Evolutionary conservation across 1,284 basidiomycete genomes (phyloP).

Genomic region (Ceratobasidium sp.): DNA sequence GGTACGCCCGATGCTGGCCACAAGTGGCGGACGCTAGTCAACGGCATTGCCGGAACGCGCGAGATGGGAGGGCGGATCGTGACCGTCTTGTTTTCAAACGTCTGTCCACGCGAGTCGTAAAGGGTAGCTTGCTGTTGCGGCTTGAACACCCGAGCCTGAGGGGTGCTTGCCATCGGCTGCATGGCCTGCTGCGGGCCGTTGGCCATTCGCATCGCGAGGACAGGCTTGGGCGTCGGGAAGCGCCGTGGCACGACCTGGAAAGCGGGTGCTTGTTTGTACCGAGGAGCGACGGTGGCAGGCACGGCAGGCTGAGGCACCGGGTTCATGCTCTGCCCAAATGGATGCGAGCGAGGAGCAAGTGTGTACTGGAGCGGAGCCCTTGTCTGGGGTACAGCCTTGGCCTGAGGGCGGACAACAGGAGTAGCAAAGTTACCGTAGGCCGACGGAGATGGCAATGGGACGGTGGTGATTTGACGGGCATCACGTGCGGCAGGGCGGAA

Average conservation of each 20-base stretch:
- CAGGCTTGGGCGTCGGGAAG: slow-evolving; percentile 42
- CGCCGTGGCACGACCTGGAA: slow-evolving; percentile 45
- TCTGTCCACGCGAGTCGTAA: slow-evolving; percentile 45
- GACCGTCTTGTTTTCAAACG: slow-evolving; percentile 35
- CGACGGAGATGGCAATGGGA: slow-evolving; percentile 41
- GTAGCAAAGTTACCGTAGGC: slow-evolving; percentile 27
- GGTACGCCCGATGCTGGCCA: slow-evolving; percentile 35
- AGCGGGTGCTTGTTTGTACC: slow-evolving; percentile 44
- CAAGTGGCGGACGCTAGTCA: slow-evolving; percentile 40
- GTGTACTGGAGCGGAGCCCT: slow-evolving; percentile 32
- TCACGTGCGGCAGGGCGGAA: slow-evolving; percentile 38
- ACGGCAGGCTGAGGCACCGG: slow-evolving; percentile 14
- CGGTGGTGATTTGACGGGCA: slow-evolving; percentile 40
- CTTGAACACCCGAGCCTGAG: slow-evolving; percentile 38
- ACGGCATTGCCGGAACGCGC: slow-evolving; percentile 30
- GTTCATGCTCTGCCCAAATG: slow-evolving; percentile 29
- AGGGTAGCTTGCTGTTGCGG: slow-evolving; percentile 41
- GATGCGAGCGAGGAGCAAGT: slow-evolving; percentile 34
- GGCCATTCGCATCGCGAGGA: slow-evolving; percentile 44
- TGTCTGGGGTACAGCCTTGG: slow-evolving; percentile 31
- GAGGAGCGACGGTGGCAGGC: slow-evolving; percentile 42
- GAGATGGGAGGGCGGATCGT: slow-evolving; percentile 21
- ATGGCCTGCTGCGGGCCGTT: slow-evolving; percentile 26
- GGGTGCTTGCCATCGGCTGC: slow-evolving; percentile 31
- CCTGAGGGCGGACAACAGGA: slow-evolving; percentile 40